phyloP scores from a whole-genome alignment of 148 eudicot species.

The Pouteria glomerata region DNA sequence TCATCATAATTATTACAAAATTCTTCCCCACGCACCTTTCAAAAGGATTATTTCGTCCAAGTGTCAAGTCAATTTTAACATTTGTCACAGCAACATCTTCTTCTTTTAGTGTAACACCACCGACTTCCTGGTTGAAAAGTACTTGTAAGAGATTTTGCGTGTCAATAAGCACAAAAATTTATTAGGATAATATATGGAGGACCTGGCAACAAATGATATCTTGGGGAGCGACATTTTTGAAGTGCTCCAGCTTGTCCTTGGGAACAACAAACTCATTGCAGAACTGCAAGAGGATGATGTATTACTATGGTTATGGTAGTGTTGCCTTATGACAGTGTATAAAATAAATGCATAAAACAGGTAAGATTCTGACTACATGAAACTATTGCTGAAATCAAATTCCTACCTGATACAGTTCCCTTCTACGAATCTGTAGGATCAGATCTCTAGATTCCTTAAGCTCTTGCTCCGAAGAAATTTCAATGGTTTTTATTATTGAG shows the following conservation, averaged over 20 bases:
- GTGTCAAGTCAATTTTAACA: conserved; percentile 56
- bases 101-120: conserved; percentile 41
- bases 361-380: conserved; percentile 3
- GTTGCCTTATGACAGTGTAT: neutral
- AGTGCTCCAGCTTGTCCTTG: conserved; percentile 45
- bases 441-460: conserved; percentile 61
- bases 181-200: neutral
- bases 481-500: conserved; percentile 51
- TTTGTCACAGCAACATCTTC: conserved; percentile 56
- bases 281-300: conserved; percentile 27
- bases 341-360: neutral
- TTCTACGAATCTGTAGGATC: conserved; percentile 47
- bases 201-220: conserved; percentile 67
- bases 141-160: neutral
- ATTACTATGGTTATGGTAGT: neutral
- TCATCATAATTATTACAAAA: neutral
- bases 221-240: conserved; percentile 40
- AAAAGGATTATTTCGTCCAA: conserved; percentile 50
- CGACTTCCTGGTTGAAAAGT: conserved; percentile 28
- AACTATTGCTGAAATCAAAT: neutral
- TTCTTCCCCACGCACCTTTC: conserved; percentile 29
- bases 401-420: conserved; percentile 61
- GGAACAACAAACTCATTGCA: conserved; percentile 74
- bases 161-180: neutral
- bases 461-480: conserved; percentile 29